phyloP scores from a whole-genome alignment of 208 protist species.

The Wallacemonas collosoma region DNA sequence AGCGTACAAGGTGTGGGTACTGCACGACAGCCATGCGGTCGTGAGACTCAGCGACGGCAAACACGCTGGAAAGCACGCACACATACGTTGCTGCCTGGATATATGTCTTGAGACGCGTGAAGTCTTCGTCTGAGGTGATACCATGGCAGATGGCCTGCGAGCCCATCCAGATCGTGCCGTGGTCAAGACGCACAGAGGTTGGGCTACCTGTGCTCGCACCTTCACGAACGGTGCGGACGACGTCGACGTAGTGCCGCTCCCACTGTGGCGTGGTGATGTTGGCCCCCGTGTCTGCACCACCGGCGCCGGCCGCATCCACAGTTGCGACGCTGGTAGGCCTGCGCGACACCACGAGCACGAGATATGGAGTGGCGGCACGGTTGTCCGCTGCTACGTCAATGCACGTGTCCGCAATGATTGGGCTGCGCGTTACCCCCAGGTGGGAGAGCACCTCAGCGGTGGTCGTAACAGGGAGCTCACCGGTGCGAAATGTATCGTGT shows the following conservation, averaged over 20 bases:
- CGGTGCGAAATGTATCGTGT: slow-evolving; percentile 59
- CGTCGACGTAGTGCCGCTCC: slow-evolving; percentile 32
- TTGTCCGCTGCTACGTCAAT: slow-evolving; percentile 7
- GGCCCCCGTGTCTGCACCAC: background rate
- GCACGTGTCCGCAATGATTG: slow-evolving; percentile 30
- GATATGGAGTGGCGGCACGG: background rate
- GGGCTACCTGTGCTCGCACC: slow-evolving; percentile 22
- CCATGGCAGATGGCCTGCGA: slow-evolving; percentile 33
- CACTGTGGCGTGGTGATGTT: slow-evolving; percentile 8
- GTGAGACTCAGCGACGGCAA: slow-evolving; percentile 27
- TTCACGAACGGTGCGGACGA: slow-evolving; percentile 40
- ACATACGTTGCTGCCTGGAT: slow-evolving; percentile 63
- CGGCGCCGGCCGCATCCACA: background rate
- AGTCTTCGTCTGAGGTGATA: slow-evolving; percentile 29
- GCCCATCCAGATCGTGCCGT: slow-evolving; percentile 44
- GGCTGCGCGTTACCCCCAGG: slow-evolving; percentile 57
- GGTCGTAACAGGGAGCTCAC: slow-evolving; percentile 52
- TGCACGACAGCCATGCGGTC: slow-evolving; percentile 30
- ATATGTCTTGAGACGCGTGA: slow-evolving; percentile 56
- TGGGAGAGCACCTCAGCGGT: slow-evolving; percentile 46
- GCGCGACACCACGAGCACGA: slow-evolving; percentile 8
- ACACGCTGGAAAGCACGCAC: slow-evolving; percentile 50
- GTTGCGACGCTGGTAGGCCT: background rate
- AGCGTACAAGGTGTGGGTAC: slow-evolving; percentile 59
- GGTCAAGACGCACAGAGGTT: slow-evolving; percentile 30